Evolutionary conservation across 2,329 filamentous ascomycete genomes (phyloP).

Genomic region (Fusarium floridanum): DNA sequence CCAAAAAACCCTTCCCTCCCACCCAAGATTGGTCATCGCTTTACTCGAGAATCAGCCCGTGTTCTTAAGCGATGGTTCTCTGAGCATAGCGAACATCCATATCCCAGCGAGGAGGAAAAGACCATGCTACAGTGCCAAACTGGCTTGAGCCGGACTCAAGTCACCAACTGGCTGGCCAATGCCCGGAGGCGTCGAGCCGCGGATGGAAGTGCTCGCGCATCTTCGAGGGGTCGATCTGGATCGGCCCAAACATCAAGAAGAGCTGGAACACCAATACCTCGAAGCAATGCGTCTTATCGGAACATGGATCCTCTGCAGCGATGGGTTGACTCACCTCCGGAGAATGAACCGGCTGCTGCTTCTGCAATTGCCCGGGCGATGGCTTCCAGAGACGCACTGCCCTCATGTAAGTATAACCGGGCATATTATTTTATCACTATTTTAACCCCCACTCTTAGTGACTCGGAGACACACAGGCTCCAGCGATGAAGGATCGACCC

Average conservation of each 20-base stretch:
- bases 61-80: conserved; percentile 84
- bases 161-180: conserved; percentile 90
- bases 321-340: conserved; percentile 51
- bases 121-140: conserved; percentile 79
- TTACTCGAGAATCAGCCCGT: conserved; percentile 22
- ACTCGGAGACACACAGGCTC: conserved; percentile 26
- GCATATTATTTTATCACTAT: conserved; percentile 54
- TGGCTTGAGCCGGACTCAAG: conserved; percentile 81
- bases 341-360: conserved; percentile 50
- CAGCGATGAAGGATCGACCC: conserved; percentile 16
- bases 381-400: conserved; percentile 24
- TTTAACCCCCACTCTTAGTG: conserved; percentile 46
- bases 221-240: not conserved
- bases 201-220: conserved; percentile 47
- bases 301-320: conserved; percentile 46
- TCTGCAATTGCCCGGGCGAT: conserved; percentile 49
- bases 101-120: conserved; percentile 86
- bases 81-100: conserved; percentile 80
- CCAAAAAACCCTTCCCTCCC: no score
- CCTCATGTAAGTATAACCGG: conserved; percentile 7
- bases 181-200: conserved; percentile 81
- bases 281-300: conserved; percentile 49
- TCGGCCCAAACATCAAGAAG: conserved; percentile 60
- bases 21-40: conserved; percentile 4
- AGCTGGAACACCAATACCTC: conserved; percentile 57